Evolutionary conservation across 2,329 filamentous ascomycete genomes (phyloP), one percentile per base, ranked within the genome.

Genomic region (Colletotrichum abscissum): DNA sequence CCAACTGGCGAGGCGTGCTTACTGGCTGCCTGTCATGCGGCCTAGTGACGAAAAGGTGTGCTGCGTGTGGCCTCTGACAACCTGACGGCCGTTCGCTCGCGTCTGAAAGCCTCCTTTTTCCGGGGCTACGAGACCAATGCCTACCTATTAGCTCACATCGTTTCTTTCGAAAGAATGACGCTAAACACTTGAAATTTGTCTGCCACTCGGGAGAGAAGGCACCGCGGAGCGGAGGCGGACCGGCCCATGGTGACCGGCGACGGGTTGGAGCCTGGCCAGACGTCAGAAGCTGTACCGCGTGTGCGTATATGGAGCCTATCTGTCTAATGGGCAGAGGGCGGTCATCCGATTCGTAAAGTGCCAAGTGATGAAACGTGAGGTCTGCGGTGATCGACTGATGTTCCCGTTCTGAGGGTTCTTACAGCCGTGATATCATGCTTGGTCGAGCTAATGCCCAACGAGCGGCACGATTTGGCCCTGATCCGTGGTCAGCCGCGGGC

Each of bases 1-100:
- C 68, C 72, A 63, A 64, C 72, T 72, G 72, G 72, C 68, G 63
- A 64, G 72, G 72, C 72, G 67, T 72, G 72, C 69, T 74, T 52
- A 68, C 72, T 72, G 72, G 72, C 58, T 55, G 59, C 69, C 55
- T 63, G 56, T 63, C 26, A 70, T 76, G 67, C 76, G 74, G 75
- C 75, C 77, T 75, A 69, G 73, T 75, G 70, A 65, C 58, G 69
- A 35, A 49, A 59, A 52, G 60, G 65, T 46, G 60, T 52, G 58
- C 42, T 54, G 55, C 22, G 38, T 14, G 38, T 5, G 26, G 26
- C 22, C 22, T 59, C 46, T 42, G 30, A 30, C 42, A 28, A 49
- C 42, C 42, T 49, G n/a, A 60, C 59, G 55, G 59, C 70, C 49
- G 30, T 70, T 70, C 19, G 16, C 33, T 70, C 19, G 16, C 33